These are phyloP conservation scores for Coemansia sp. DNA, from an alignment of 192 early-diverging fungal species.

Conservation along the genomic window DNA sequence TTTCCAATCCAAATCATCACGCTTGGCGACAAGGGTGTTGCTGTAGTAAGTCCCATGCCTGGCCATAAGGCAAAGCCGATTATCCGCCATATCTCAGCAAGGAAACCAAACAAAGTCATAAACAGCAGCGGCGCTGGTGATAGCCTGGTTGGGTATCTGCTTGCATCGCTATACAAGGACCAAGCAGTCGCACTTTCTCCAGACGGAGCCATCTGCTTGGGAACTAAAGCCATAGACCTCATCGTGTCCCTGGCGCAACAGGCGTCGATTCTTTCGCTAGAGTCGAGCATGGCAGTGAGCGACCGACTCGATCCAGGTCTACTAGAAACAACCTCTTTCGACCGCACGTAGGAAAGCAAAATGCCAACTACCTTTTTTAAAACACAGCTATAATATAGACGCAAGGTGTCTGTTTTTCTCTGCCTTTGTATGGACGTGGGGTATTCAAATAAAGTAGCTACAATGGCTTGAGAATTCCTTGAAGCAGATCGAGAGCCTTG, in stretches of 20 bases:
- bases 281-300: conserved; percentile 35
- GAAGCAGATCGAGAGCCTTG: conserved; percentile 64
- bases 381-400: too few species aligned
- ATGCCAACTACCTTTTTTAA: too few species aligned
- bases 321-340: background rate
- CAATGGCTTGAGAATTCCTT: conserved; percentile 58
- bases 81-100: conserved; percentile 23
- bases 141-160: conserved; percentile 71
- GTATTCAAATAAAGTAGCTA: conserved; percentile 1
- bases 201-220: conserved; percentile 10
- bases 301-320: conserved; percentile 21
- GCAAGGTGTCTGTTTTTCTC: too few species aligned
- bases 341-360: too few species aligned
- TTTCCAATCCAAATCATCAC: conserved; percentile 69
- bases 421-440: background rate
- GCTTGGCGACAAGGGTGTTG: conserved; percentile 67
- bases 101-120: conserved; percentile 14
- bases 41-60: conserved; percentile 34
- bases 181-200: conserved; percentile 1
- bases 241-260: conserved; percentile 39
- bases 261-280: conserved; percentile 41
- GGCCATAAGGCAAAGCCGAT: background rate
- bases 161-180: conserved; percentile 46
- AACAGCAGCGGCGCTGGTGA: conserved; percentile 52
- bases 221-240: conserved; percentile 15